Percentiles rank a stretch among this genome's conserved stretches.
These are phyloP conservation scores for Acarospora socialis DNA, from an alignment of 2,329 filamentous ascomycete species.

Conservation along the genomic window DNA sequence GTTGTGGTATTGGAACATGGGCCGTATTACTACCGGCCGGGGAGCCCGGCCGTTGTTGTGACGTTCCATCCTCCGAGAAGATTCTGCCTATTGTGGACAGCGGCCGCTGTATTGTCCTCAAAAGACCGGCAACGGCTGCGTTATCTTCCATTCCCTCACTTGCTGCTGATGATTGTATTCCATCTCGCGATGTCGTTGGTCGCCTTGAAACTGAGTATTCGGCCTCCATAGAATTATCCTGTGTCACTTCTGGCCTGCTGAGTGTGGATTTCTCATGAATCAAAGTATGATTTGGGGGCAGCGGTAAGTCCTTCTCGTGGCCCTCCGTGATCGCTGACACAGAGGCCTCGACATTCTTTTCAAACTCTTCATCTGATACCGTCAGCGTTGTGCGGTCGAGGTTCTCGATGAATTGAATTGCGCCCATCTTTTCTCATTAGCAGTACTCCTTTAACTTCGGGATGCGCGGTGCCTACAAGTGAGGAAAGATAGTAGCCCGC, in stretches of 20 bases:
- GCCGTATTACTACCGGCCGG: constrained; percentile 15
- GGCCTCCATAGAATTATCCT: constrained; percentile 44
- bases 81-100: constrained; percentile 87
- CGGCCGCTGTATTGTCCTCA: constrained; percentile 82
- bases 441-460: background rate
- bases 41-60: constrained; percentile 22
- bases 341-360: constrained; percentile 87
- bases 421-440: constrained; percentile 51
- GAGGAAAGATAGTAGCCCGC: constrained; percentile 97
- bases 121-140: constrained; percentile 66
- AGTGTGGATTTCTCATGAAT: constrained; percentile 33
- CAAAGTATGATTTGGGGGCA: constrained; percentile 16
- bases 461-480: constrained; percentile 40
- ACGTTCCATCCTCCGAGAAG: constrained; percentile 57
- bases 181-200: constrained; percentile 19
- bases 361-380: constrained; percentile 89
- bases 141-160: constrained; percentile 51
- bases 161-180: constrained; percentile 16
- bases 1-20: constrained; percentile 31
- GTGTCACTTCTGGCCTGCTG: constrained; percentile 42
- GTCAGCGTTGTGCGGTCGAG: constrained; percentile 88
- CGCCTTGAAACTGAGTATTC: constrained; percentile 35
- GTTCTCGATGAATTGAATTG: constrained; percentile 91
- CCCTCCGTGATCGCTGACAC: constrained; percentile 92
- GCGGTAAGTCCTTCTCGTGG: constrained; percentile 48